Conservation (phyloP, 768 basidiomycete genomes). For the Phanerodontia chrysosporium region DNA sequence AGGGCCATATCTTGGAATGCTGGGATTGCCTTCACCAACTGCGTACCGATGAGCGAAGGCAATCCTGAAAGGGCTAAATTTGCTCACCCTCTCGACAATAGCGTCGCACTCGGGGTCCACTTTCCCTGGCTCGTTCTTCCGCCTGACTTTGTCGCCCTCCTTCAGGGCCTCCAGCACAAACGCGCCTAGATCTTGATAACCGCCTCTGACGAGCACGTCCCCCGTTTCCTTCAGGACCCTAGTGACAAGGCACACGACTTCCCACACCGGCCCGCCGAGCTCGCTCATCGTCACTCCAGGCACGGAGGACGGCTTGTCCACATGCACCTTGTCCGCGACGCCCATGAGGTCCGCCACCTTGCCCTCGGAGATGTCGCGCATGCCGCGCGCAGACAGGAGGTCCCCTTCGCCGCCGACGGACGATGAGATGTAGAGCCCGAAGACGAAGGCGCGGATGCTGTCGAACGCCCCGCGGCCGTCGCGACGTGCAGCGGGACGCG, state of each 20-base stretch:
- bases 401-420: constrained; percentile 48
- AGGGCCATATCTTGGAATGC: constrained; percentile 76
- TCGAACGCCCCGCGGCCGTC: constrained; percentile 82
- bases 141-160: constrained; percentile 32
- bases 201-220: constrained; percentile 47
- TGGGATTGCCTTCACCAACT: constrained; percentile 77
- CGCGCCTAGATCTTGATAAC: constrained; percentile 66
- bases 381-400: constrained; percentile 62
- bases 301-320: constrained; percentile 61
- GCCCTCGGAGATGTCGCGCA: constrained; percentile 46
- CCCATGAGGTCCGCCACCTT: constrained; percentile 74
- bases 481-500: constrained; percentile 66
- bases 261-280: constrained; percentile 68
- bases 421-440: constrained; percentile 69
- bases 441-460: constrained; percentile 68
- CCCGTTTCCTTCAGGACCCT: constrained; percentile 71
- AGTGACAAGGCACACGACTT: constrained; percentile 67
- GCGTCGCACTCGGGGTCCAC: constrained; percentile 20
- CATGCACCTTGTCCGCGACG: constrained; percentile 49
- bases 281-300: constrained; percentile 71
- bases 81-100: constrained; percentile 21
- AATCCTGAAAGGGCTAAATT: background rate
- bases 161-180: constrained; percentile 71
- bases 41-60: constrained; percentile 5
- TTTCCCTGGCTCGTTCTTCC: background rate